Percentiles rank a stretch among this genome's conserved stretches.
phyloP scores from a whole-genome alignment of 2,329 filamentous ascomycete genomes.

The Tolypocladium inflatum region DNA sequence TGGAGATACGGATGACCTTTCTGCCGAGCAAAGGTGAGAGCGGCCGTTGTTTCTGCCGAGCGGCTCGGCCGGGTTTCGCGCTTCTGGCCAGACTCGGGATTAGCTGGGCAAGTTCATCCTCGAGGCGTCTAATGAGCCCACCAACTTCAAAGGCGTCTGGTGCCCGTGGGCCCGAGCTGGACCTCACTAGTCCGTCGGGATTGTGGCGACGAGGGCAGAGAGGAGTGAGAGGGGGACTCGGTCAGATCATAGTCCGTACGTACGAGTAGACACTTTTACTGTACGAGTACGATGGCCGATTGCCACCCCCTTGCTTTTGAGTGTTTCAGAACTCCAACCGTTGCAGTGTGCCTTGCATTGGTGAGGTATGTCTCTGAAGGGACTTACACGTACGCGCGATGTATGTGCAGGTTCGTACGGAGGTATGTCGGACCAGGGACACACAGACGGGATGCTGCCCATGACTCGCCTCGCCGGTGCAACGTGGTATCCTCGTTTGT shows the following conservation, averaged over 20 bases:
- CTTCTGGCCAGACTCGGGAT: background rate
- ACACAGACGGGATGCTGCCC: background rate
- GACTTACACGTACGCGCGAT: background rate
- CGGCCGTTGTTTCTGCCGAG: background rate
- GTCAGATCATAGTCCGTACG: conserved; percentile 1
- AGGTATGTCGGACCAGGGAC: background rate
- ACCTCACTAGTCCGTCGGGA: background rate
- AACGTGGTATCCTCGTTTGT: background rate
- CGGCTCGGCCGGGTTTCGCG: background rate
- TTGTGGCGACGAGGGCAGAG: background rate
- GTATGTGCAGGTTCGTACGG: background rate
- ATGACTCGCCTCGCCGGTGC: background rate
- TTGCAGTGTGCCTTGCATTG: conserved; percentile 2
- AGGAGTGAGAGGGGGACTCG: background rate
- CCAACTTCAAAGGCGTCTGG: background rate
- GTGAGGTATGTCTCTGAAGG: background rate
- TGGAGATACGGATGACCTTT: background rate
- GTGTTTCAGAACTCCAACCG: background rate
- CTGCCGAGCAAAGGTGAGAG: background rate
- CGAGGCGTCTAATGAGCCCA: background rate
- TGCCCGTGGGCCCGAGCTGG: background rate
- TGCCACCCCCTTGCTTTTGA: conserved; percentile 2
- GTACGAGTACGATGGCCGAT: background rate
- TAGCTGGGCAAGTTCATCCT: background rate
- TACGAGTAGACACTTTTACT: background rate